phyloP scores from a whole-genome alignment of 257 asterid species.

The Ilex aquifolium region DNA sequence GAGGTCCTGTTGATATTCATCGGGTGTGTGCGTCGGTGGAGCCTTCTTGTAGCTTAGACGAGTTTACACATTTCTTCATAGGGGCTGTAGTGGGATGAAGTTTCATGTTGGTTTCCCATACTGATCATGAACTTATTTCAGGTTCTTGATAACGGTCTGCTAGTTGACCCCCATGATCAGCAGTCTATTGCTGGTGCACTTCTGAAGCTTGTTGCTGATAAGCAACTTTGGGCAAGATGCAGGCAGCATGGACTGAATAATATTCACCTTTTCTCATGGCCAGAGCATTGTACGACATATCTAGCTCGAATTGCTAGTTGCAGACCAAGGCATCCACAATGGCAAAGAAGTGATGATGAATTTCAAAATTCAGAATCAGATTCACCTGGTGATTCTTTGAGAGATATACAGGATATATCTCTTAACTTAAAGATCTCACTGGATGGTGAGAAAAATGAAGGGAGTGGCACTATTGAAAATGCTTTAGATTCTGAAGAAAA shows the following conservation, averaged over 20 bases:
- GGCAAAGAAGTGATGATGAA: slow-evolving; percentile 78
- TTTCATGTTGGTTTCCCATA: slow-evolving; percentile 5
- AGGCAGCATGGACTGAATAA: slow-evolving; percentile 55
- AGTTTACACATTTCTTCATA: slow-evolving; percentile 3
- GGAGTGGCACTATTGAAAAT: slow-evolving; percentile 43
- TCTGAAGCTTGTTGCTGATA: slow-evolving; percentile 62
- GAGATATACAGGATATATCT: slow-evolving; percentile 91
- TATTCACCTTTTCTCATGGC: slow-evolving; percentile 72
- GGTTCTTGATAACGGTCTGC: slow-evolving; percentile 71
- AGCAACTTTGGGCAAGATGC: slow-evolving; percentile 66
- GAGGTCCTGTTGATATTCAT: slow-evolving; percentile 87
- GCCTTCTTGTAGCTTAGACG: neutral
- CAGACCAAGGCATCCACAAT: slow-evolving; percentile 94
- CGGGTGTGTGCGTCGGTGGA: slow-evolving; percentile 37
- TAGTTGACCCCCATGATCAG: slow-evolving; percentile 69
- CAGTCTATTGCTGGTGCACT: slow-evolving; percentile 63
- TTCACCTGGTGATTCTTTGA: slow-evolving; percentile 95
- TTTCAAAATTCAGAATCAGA: slow-evolving; percentile 90
- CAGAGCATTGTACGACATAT: slow-evolving; percentile 71
- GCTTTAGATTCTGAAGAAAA: slow-evolving; percentile 51
- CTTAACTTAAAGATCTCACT: slow-evolving; percentile 86
- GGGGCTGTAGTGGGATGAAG: too few relatives aligned
- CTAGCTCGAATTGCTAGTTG: slow-evolving; percentile 76
- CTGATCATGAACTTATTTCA: slow-evolving; percentile 22
- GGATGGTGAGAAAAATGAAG: slow-evolving; percentile 72